A percentile compares a stretch with the other conserved stretches of the same genome.
Conservation (phyloP, 805 yeast genomes). For the Yamadazyma ubonensis region DNA sequence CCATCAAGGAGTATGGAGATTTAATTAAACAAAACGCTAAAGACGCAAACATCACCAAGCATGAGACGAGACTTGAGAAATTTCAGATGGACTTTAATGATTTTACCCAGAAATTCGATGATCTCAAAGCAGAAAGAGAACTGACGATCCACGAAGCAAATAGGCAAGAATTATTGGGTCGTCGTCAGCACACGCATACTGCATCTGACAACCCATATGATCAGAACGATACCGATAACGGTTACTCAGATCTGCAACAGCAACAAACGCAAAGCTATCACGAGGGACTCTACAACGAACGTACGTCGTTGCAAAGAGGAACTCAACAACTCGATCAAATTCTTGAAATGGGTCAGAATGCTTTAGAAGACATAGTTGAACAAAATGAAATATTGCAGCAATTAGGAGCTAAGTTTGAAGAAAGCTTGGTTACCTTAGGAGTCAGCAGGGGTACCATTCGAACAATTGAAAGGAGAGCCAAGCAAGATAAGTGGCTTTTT, state of each 20-base stretch:
- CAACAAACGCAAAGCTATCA: constrained; percentile 37
- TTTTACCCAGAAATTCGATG: constrained; percentile 50
- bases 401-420: constrained; percentile 62
- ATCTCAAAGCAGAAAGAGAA: constrained; percentile 57
- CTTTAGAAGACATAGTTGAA: constrained; percentile 81
- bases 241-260: too few species aligned
- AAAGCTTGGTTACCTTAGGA: constrained; percentile 76
- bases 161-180: constrained; percentile 55
- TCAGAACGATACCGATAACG: constrained; percentile 14
- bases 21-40: constrained; percentile 59
- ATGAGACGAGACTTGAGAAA: constrained; percentile 50
- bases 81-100: constrained; percentile 51
- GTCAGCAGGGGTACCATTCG: constrained; percentile 83
- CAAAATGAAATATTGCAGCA: constrained; percentile 71
- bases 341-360: constrained; percentile 81
- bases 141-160: constrained; percentile 45
- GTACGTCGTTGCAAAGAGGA: constrained; percentile 60
- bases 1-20: constrained; percentile 66
- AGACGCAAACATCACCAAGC: constrained; percentile 54
- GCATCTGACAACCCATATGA: constrained; percentile 52
- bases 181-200: constrained; percentile 33
- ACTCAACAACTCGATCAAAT: constrained; percentile 85
- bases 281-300: constrained; percentile 72
- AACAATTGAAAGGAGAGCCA: constrained; percentile 74
- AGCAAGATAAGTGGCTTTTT: constrained; percentile 83